Evolutionary conservation across 2,329 filamentous ascomycete species (phyloP), one percentile per base, ranked within the genome.

Genomic region (Fusarium liriodendri): DNA sequence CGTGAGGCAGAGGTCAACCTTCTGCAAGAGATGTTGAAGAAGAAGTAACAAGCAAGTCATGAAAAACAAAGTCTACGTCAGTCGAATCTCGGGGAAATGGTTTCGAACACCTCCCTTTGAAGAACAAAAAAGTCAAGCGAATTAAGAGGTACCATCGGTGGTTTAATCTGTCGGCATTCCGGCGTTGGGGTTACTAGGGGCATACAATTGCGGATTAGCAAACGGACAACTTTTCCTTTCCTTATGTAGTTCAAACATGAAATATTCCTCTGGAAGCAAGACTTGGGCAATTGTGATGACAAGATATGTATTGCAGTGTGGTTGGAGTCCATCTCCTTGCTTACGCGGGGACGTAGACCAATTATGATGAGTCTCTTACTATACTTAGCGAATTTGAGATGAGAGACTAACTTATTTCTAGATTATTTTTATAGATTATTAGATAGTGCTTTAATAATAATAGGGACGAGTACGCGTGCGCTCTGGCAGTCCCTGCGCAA

Each of bases 1-100:
- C 86, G 90, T 63, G 91, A 94, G 80, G 91, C 91, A 4, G 91
- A 94, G 82, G 86, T 89, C 1, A 87, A 89, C 66, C 88, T 91
- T 13, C 82, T 94, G 66, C 86, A 88, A 76, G 87, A 86, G 70
- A 84, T 90, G 81, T 77, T 88, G 68, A 71, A 64, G 5, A 82
- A 79, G 66, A 83, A 76, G 70, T 71, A 52, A 42, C 69, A 18
- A 29, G n/a, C n/a, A n/a, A n/a, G n/a, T n/a, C n/a, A 27, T 27
- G 27, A 27, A 29, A 29, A 29, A 20, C 38, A 40, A 22, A 50
- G 45, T 50, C 45, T 18, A 27, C 3, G 45, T 32, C 10, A 32
- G 47, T 52, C 47, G 47, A 8, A 29, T 33, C 5, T 55, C n/a
- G 29, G 22, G 60, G 18, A 22, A 50, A 42, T 35, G 18, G n/a